Evolutionary conservation across 441 rosid genomes (phyloP), one percentile per base, ranked within the genome.

Genomic region (Aquilaria agallochum): DNA sequence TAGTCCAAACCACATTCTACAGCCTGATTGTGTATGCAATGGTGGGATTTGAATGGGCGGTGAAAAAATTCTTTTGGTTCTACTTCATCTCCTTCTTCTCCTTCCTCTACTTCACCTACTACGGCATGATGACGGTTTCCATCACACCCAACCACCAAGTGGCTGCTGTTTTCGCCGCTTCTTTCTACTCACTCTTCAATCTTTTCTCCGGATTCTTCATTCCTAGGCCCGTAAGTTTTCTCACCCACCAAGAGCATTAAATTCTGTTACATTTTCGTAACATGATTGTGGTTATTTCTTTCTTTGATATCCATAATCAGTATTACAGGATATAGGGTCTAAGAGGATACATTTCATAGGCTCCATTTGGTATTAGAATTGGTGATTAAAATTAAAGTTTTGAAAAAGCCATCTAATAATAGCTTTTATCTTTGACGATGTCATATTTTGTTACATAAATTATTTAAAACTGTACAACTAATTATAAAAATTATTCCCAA

Each of bases 81-180:
- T 95, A 62, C 83, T 87, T 86, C 42, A 62, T 90, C 62, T 69
- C 79, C 36, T 95, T 90, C 79, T 77, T 92, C 76, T 81, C 99
- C 52, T 95, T 92, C 79, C 94, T 95, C 45, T 90, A 88, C 95
- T 95, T 90, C 83, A 88, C 98, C 44, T 95, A 88, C 77, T 95
- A 95, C 0, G 98, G 98, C 55, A 95, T 95, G 99, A 92, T 95
- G 99, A 73, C 95, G 0, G 97, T 88, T 36, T 69, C 98, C 50
- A 61, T 95, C 46, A 85, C 97, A 0, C 99, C 98, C 5, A 92
- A 90, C 73, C 97, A 84, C 56, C 97, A 95, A 87, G 81, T 92
- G 5, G 95, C 99, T 8, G 68, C 96, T 2, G 80, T 95, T 51
- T 81, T 90, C 1, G 96, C 98, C 0, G 86, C 94, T 13, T 86